phyloP scores from a whole-genome alignment of 441 rosid species.

The Pelargonium fulgidum region DNA sequence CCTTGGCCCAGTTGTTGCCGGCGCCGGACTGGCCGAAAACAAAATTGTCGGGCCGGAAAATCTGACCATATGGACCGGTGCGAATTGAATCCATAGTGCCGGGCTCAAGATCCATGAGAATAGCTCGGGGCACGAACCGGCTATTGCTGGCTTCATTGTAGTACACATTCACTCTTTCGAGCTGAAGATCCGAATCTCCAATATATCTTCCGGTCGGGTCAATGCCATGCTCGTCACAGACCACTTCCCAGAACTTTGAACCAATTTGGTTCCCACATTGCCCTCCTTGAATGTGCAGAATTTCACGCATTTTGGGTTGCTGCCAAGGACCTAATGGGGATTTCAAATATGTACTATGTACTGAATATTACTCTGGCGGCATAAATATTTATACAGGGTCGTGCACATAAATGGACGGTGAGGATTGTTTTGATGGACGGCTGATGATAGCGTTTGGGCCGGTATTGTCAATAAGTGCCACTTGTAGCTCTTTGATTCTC shows the following conservation, averaged over 20 bases:
- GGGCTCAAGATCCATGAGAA: slow-evolving; percentile 54
- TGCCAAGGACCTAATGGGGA: too few relatives aligned
- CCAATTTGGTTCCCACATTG: slow-evolving; percentile 60
- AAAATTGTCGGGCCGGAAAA: slow-evolving; percentile 46
- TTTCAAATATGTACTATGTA: too few relatives aligned
- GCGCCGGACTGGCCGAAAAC: slow-evolving; percentile 45
- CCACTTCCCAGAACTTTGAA: slow-evolving; percentile 45
- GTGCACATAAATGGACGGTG: too few relatives aligned
- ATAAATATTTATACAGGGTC: too few relatives aligned
- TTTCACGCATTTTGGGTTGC: slow-evolving; percentile 39
- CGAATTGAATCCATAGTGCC: slow-evolving; percentile 64
- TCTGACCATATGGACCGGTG: slow-evolving; percentile 50
- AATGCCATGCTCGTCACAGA: slow-evolving; percentile 53
- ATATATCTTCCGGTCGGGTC: slow-evolving; percentile 43
- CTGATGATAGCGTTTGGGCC: too few relatives aligned
- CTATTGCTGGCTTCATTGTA: slow-evolving; percentile 55
- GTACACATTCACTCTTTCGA: slow-evolving; percentile 50
- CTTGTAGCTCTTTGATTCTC: too few relatives aligned
- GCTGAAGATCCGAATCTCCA: slow-evolving; percentile 39
- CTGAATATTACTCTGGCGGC: too few relatives aligned
- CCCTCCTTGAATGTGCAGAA: slow-evolving; percentile 52
- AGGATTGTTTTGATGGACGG: too few relatives aligned
- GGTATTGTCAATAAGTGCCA: too few relatives aligned
- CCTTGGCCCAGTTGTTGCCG: slow-evolving; percentile 52
- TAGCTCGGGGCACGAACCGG: slow-evolving; percentile 46